A percentile compares a stretch with the other conserved stretches of the same genome.
Conservation (phyloP, 441 rosid species). For the Arabidopsis lyrata region DNA sequence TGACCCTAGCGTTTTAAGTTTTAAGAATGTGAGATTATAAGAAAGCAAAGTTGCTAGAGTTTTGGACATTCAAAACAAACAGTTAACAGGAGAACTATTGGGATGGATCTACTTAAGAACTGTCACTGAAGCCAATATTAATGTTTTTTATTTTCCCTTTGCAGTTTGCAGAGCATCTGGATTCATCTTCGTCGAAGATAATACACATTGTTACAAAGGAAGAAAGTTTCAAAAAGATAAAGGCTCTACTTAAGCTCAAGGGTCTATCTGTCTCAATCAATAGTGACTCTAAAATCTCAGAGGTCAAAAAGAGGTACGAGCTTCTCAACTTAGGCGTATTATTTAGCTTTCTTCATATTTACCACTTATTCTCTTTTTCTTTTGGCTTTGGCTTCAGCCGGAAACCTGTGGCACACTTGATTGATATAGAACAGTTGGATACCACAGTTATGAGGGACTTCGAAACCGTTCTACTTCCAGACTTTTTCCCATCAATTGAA, state of each 20-base stretch:
- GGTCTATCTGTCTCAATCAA: slow-evolving; percentile 46
- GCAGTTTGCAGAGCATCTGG: slow-evolving; percentile 51
- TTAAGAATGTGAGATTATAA: background rate
- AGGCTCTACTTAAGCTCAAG: slow-evolving; percentile 50
- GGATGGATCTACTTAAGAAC: background rate
- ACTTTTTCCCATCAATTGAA: slow-evolving; percentile 48
- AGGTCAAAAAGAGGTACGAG: slow-evolving; percentile 52
- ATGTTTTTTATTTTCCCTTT: background rate
- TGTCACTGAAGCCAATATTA: background rate
- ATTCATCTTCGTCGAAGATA: slow-evolving; percentile 43
- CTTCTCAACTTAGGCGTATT: background rate
- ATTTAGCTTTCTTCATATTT: slow-evolving; percentile 13
- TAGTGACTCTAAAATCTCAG: slow-evolving; percentile 29
- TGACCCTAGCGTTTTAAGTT: slow-evolving; percentile 5
- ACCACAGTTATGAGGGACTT: slow-evolving; percentile 45
- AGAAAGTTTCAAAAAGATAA: slow-evolving; percentile 45
- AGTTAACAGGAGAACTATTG: background rate
- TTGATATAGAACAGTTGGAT: slow-evolving; percentile 46
- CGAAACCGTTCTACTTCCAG: slow-evolving; percentile 55
- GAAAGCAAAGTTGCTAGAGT: background rate
- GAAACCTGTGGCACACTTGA: slow-evolving; percentile 49
- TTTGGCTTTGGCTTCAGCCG: slow-evolving; percentile 38
- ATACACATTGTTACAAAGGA: slow-evolving; percentile 51
- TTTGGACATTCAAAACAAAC: slow-evolving; percentile 11
- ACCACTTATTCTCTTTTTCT: background rate